phyloP scores from a whole-genome alignment of 805 yeast species.

The Kodamaea kakaduensis region DNA sequence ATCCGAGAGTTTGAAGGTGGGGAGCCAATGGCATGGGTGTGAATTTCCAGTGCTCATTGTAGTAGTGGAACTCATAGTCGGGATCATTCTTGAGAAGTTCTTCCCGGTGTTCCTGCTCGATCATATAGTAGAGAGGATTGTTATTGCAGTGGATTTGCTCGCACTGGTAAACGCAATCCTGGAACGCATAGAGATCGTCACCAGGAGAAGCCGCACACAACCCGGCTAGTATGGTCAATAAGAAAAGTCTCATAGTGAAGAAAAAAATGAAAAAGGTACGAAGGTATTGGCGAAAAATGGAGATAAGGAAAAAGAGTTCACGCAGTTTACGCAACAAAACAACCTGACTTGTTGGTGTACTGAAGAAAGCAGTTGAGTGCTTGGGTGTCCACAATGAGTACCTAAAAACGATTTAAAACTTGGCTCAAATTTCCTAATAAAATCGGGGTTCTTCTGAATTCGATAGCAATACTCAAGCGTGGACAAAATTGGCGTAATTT shows the following conservation, averaged over 20 bases:
- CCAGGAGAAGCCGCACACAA: conserved; percentile 46
- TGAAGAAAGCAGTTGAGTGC: too few relatives aligned
- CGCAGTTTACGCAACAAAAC: too few relatives aligned
- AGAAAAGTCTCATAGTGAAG: neutral
- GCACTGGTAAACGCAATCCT: conserved; percentile 53
- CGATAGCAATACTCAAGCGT: too few relatives aligned
- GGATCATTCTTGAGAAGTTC: conserved; percentile 14
- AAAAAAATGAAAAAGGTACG: too few relatives aligned
- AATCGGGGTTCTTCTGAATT: too few relatives aligned
- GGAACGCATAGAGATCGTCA: conserved; percentile 54
- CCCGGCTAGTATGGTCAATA: neutral
- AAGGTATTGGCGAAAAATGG: too few relatives aligned
- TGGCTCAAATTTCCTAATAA: too few relatives aligned
- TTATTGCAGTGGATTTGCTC: conserved; percentile 30
- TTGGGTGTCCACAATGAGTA: too few relatives aligned
- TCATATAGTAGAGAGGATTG: conserved; percentile 23
- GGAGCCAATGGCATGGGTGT: conserved; percentile 36
- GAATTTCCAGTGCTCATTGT: conserved; percentile 33
- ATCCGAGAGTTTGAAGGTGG: conserved; percentile 42
- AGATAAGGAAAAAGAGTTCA: too few relatives aligned
- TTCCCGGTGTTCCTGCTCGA: conserved; percentile 22
- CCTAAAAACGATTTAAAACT: too few relatives aligned
- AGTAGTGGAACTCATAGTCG: conserved; percentile 20
- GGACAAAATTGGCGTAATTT: too few relatives aligned
- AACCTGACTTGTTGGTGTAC: too few relatives aligned